Conservation (phyloP, 2,329 filamentous ascomycete species). For the Dothistroma septosporum region DNA sequence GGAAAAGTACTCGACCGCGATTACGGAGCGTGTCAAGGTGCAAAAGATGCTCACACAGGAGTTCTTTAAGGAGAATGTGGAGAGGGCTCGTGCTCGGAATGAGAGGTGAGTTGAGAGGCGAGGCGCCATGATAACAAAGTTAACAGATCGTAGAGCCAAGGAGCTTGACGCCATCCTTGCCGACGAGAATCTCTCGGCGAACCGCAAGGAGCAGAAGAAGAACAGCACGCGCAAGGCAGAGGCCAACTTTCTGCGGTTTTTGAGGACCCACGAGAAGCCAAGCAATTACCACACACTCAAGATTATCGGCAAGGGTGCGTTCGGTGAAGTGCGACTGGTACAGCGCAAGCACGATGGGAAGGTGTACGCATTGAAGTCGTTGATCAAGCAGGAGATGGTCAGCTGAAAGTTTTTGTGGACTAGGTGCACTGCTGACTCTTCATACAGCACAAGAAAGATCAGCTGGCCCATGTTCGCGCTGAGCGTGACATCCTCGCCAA, state of each 20-base stretch:
- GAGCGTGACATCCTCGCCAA: conserved; percentile 97
- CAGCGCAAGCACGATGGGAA: conserved; percentile 95
- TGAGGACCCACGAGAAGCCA: conserved; percentile 87
- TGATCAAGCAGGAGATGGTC: conserved; percentile 96
- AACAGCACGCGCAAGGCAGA: conserved; percentile 82
- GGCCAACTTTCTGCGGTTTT: conserved; percentile 86
- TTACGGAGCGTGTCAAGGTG: conserved; percentile 67
- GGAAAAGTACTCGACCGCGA: conserved; percentile 82
- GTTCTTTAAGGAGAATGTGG: conserved; percentile 98
- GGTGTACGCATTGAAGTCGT: conserved; percentile 95
- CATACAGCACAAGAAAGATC: conserved; percentile 86
- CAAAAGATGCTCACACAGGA: conserved; percentile 63
- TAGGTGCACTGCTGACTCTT: conserved; percentile 11
- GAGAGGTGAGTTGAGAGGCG: conserved; percentile 64
- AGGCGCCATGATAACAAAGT: not conserved
- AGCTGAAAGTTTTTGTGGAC: conserved; percentile 7
- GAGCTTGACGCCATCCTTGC: conserved; percentile 84
- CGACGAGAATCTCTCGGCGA: conserved; percentile 68
- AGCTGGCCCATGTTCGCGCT: conserved; percentile 92
- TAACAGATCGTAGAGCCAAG: conserved; percentile 62
- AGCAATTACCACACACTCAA: conserved; percentile 95
- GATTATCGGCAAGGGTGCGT: conserved; percentile 98
- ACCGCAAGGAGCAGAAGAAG: conserved; percentile 78
- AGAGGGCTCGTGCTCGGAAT: conserved; percentile 90
- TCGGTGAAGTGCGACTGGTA: conserved; percentile 96